Base-by-base conservation (phyloP, 2,329 filamentous ascomycete species). In the Fusarium tuaranense region DNA sequence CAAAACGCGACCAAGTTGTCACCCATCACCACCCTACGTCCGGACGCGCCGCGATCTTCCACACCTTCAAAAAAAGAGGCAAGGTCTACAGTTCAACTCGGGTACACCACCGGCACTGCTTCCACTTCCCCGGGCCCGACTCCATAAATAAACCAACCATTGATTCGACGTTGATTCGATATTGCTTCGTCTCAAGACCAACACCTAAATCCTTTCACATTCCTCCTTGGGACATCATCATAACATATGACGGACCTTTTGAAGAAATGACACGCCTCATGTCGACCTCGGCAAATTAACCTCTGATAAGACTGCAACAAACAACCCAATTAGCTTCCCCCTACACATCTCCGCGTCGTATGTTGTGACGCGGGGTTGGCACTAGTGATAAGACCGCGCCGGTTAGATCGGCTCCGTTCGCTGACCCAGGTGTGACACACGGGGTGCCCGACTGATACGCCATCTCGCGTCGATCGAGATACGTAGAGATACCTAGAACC, bases 401-500 rank as follows among this genome's bases (percentile, higher is more conserved):
- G 59, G 59, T 34, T 61, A 61, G 59, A 61, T 61, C 59, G 59
- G 59, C 59, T 61, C 38, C 59, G 59, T 41, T 53, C 20, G 59
- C 59, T 61, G 59, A 61, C 59, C 59, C 41, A 22, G 18, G 59
- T 61, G 59, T 61, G 59, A 22, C 59, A 34, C 59, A 46, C 39
- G 38, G 41, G n/a, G 38, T 30, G 18, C 16, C 39, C 25, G 36
- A 44, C 59, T 61, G 39, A 61, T 61, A 61, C 59, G 38, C 59
- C 59, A 61, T 61, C 27, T n/a, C 13, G 27, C 39, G 59, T 61
- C 25, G 59, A 61, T 61, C 59, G 14, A 27, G 36, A 46, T 61
- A 61, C 59, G 7, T 8, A 16, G 36, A 27, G 20, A 41, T 30
- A 20, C 27, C 39, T 27, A 12, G 38, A 10, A n/a, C 38, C 13